Evolutionary conservation across 2,329 filamentous ascomycete genomes (phyloP).

Genomic region (Trichoderma harzianum): DNA sequence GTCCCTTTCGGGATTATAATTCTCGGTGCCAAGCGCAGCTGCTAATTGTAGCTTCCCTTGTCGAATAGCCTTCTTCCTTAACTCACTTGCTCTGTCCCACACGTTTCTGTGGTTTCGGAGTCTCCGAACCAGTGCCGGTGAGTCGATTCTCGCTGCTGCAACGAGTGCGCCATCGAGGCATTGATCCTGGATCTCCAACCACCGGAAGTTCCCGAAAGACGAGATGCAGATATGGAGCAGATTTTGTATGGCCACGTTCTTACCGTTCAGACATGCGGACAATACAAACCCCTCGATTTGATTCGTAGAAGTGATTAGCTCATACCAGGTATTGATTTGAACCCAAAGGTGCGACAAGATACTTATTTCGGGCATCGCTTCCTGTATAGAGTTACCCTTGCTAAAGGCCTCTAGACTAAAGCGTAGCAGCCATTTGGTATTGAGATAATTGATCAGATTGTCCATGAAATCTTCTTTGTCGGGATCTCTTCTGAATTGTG

Average conservation of each 20-base stretch:
- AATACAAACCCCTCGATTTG: background rate
- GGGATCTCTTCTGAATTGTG: background rate
- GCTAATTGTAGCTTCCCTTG: background rate
- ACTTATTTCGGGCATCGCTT: background rate
- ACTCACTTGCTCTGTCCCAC: background rate
- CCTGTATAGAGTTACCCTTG: background rate
- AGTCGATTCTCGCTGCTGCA: background rate
- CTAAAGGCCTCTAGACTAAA: background rate
- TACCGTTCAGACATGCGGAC: background rate
- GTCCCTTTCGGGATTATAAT: background rate
- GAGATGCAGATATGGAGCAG: background rate
- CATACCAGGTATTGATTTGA: background rate
- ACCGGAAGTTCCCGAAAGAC: fast-evolving
- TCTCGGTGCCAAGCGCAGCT: background rate
- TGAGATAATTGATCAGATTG: background rate
- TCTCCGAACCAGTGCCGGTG: background rate
- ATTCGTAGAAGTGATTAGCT: background rate
- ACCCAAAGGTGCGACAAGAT: background rate
- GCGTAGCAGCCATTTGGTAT: background rate
- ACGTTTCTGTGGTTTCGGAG: background rate
- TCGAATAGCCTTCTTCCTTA: background rate
- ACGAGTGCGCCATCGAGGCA: background rate
- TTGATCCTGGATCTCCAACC: background rate
- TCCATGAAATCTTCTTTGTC: background rate
- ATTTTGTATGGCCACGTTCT: background rate